Conservation (phyloP, 2,329 filamentous ascomycete species). For the Didymella pomorum region DNA sequence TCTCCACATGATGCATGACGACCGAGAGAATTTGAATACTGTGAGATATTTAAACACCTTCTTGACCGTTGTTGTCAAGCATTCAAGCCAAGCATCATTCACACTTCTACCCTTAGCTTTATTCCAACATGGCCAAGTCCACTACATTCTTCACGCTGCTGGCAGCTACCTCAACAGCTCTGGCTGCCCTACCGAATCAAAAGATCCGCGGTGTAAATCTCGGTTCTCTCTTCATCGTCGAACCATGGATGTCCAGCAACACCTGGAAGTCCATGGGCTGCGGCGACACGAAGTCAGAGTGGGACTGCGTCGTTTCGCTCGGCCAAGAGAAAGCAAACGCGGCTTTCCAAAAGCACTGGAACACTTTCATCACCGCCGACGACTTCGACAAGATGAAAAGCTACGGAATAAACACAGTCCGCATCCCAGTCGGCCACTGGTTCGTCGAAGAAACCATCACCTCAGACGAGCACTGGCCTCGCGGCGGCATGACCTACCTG, state of each 20-base stretch:
- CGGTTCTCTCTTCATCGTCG: slow-evolving; percentile 60
- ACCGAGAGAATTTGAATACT: background rate
- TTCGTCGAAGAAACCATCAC: slow-evolving; percentile 60
- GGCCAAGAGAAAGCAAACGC: slow-evolving; percentile 58
- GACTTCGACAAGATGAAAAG: slow-evolving; percentile 60
- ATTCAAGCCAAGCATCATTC: background rate
- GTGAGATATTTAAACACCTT: background rate
- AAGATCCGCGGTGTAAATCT: slow-evolving; percentile 66
- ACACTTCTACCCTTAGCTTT: background rate
- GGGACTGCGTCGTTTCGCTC: slow-evolving; percentile 61
- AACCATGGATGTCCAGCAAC: slow-evolving; percentile 62
- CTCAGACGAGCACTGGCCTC: slow-evolving; percentile 60
- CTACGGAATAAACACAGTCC: slow-evolving; percentile 62
- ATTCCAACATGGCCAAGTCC: slow-evolving; percentile 1
- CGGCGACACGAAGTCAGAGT: slow-evolving; percentile 56
- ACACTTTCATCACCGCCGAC: slow-evolving; percentile 57
- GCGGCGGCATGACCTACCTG: slow-evolving; percentile 58
- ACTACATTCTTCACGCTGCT: background rate
- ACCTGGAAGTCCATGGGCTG: slow-evolving; percentile 62
- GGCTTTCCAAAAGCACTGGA: slow-evolving; percentile 61
- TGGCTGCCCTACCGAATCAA: slow-evolving; percentile 14
- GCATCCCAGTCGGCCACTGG: slow-evolving; percentile 66
- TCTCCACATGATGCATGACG: background rate
- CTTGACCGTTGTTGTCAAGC: background rate
- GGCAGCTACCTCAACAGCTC: background rate